phyloP scores from a whole-genome alignment of 192 early-diverging fungal species.

The Diversispora epigaea region DNA sequence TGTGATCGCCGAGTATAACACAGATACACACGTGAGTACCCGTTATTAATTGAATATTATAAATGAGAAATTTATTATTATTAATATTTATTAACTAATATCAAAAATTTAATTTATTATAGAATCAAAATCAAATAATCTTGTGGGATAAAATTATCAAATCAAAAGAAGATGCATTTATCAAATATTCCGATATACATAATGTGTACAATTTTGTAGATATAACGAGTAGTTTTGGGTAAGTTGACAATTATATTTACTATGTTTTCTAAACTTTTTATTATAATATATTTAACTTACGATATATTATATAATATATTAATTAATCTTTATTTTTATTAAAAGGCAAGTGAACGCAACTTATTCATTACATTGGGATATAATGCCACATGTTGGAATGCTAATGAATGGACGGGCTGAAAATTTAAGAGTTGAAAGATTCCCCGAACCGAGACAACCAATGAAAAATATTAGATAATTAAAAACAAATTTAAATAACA shows the following conservation, averaged over 20 bases:
- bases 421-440: conserved; percentile 32
- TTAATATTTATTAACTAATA: background rate
- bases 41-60: too few relatives aligned
- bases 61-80: background rate
- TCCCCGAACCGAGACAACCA: conserved; percentile 22
- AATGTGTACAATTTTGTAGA: conserved; percentile 74
- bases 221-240: conserved; percentile 67
- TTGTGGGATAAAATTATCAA: conserved; percentile 84
- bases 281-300: too few relatives aligned
- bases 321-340: background rate
- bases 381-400: conserved; percentile 76
- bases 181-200: conserved; percentile 53
- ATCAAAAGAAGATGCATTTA: conserved; percentile 61
- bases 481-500: too few relatives aligned
- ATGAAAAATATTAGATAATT: too few relatives aligned
- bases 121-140: conserved; percentile 71
- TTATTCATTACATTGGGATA: conserved; percentile 77
- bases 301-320: background rate
- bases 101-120: background rate
- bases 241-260: conserved; percentile 29
- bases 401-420: conserved; percentile 49
- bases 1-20: conserved; percentile 74
- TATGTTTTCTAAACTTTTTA: conserved; percentile 19
- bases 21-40: conserved; percentile 61
- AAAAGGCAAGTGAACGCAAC: conserved; percentile 64